These are phyloP conservation scores for Hymenoscyphus occultus DNA, from an alignment of 2,329 filamentous ascomycete genomes.

Conservation along the genomic window DNA sequence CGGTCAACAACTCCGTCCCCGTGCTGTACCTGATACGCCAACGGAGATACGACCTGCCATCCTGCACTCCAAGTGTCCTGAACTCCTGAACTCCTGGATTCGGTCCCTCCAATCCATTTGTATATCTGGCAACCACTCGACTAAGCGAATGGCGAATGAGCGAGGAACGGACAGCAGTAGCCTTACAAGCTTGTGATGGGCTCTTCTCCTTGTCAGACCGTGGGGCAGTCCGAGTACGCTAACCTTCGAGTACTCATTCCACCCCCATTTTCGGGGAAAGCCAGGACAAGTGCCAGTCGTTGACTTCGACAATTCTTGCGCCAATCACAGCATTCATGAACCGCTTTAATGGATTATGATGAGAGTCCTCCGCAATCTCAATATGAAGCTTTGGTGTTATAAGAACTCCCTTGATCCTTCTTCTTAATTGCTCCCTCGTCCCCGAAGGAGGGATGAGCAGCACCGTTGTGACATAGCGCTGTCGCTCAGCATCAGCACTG, in stretches of 20 bases:
- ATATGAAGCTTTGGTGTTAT: neutral
- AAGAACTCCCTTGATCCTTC: constrained; percentile 17
- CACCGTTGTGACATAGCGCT: constrained; percentile 4
- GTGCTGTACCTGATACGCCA: constrained; percentile 2
- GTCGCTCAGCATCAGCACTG: constrained; percentile 7
- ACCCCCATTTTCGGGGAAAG: neutral
- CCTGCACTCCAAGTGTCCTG: neutral
- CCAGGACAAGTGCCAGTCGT: constrained; percentile 1
- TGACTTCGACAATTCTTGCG: constrained; percentile 12
- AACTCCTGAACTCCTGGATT: neutral
- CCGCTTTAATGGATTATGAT: neutral
- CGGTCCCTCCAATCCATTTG: neutral
- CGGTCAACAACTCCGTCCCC: constrained; percentile 1
- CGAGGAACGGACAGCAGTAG: neutral
- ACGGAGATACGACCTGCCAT: neutral
- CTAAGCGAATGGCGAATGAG: neutral
- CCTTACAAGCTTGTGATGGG: neutral
- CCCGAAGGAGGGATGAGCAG: constrained; percentile 12
- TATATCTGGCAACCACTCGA: neutral
- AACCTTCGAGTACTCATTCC: neutral
- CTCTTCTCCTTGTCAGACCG: neutral
- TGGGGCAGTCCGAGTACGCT: neutral
- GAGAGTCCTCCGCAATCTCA: neutral
- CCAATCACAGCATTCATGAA: constrained; percentile 8
- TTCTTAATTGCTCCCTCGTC: constrained; percentile 13